Conservation (phyloP, 1,139 yeast genomes). For the Yamadazyma epiphylla region DNA sequence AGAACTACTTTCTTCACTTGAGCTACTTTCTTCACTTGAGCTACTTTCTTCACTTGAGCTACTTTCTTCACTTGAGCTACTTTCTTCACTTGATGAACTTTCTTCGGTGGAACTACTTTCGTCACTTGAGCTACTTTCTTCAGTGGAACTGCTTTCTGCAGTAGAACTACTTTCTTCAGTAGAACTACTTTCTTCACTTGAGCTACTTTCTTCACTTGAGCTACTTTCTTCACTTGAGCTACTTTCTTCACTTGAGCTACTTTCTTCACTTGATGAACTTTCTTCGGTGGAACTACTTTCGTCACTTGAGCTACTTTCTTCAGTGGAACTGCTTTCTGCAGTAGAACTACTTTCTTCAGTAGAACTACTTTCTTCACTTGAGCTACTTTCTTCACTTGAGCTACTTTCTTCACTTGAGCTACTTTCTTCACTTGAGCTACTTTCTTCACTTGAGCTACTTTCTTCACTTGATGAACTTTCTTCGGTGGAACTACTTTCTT, state of each 20-base stretch:
- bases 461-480: too few relatives aligned
- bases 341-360: too few relatives aligned
- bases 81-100: conserved; percentile 1
- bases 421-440: conserved; percentile 5
- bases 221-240: neutral
- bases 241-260: neutral
- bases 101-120: conserved; percentile 1
- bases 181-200: conserved; percentile 1
- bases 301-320: too few relatives aligned
- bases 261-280: conserved; percentile 1
- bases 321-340: too few relatives aligned
- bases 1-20: too few relatives aligned
- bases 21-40: too few relatives aligned
- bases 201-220: conserved; percentile 1
- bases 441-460: too few relatives aligned
- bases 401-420: conserved; percentile 4
- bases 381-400: conserved; percentile 2
- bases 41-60: too few relatives aligned
- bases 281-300: too few relatives aligned
- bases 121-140: conserved; percentile 1
- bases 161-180: conserved; percentile 1
- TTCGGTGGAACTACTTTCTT: conserved; percentile 1
- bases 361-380: too few relatives aligned
- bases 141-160: too few relatives aligned
- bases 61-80: conserved; percentile 1